Conservation (phyloP, 2,329 filamentous ascomycete species). For the Colletotrichum tofieldiae region DNA sequence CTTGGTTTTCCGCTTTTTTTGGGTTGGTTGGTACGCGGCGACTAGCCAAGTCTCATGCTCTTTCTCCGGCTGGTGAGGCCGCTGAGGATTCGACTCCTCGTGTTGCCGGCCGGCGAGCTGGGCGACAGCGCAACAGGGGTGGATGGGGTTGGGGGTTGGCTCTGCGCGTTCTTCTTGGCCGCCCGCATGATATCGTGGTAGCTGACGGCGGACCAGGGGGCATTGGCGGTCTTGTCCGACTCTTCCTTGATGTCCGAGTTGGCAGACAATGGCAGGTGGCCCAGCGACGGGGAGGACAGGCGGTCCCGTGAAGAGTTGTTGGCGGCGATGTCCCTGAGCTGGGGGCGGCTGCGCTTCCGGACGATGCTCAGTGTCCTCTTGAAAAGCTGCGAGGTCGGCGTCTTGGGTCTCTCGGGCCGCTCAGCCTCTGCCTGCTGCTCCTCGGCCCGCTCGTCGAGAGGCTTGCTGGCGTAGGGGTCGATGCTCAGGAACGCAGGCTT, state of each 20-base stretch:
- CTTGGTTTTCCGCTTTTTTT: slow-evolving; percentile 19
- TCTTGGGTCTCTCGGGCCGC: slow-evolving; percentile 58
- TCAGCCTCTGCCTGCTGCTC: slow-evolving; percentile 49
- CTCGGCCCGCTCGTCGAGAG: slow-evolving; percentile 49
- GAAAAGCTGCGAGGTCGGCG: slow-evolving; percentile 62
- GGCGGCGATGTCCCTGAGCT: slow-evolving; percentile 56
- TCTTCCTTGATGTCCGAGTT: slow-evolving; percentile 53
- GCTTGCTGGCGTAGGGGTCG: slow-evolving; percentile 66
- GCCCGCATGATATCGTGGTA: slow-evolving; percentile 65
- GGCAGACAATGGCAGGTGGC: slow-evolving; percentile 52
- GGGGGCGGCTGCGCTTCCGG: slow-evolving; percentile 69
- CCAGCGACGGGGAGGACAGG: slow-evolving; percentile 45
- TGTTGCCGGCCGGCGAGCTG: slow-evolving; percentile 46
- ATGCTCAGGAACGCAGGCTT: slow-evolving; percentile 67
- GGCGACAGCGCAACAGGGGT: slow-evolving; percentile 50
- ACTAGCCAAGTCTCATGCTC: slow-evolving; percentile 55
- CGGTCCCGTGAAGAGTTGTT: slow-evolving; percentile 55
- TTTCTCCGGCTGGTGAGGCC: slow-evolving; percentile 56
- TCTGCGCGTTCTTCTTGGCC: slow-evolving; percentile 59
- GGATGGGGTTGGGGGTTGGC: slow-evolving; percentile 39
- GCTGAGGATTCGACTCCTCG: slow-evolving; percentile 52
- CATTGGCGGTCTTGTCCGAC: slow-evolving; percentile 46
- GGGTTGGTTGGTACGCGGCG: slow-evolving; percentile 9
- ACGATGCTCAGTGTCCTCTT: slow-evolving; percentile 70
- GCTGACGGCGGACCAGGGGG: slow-evolving; percentile 54